Conservation (phyloP, 2,329 filamentous ascomycete species). For the Xylariaceae sp. region DNA sequence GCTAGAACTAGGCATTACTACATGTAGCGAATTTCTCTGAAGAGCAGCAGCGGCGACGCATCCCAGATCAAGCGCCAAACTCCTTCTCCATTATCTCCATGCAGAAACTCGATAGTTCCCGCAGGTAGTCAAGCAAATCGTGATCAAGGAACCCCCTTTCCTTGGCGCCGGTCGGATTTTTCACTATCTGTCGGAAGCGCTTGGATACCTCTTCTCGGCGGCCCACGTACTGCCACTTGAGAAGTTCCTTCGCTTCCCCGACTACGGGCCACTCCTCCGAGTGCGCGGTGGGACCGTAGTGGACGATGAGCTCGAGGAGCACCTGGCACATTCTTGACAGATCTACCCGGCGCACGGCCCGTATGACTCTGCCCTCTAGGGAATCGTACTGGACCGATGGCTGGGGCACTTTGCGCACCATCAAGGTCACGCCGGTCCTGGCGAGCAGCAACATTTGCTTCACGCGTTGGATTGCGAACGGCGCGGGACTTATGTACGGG, state of each 20-base stretch:
- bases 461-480: constrained; percentile 46
- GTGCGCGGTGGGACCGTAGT: constrained; percentile 38
- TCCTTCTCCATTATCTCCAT: constrained; percentile 39
- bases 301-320: constrained; percentile 44
- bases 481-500: constrained; percentile 44
- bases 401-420: constrained; percentile 19
- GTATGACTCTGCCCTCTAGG: constrained; percentile 15
- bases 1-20: too few relatives aligned
- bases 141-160: constrained; percentile 44
- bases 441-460: constrained; percentile 48
- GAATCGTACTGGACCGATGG: too few relatives aligned
- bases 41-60: not conserved
- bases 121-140: constrained; percentile 44
- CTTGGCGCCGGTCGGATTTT: constrained; percentile 36
- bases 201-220: constrained; percentile 38
- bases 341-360: constrained; percentile 41
- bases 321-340: constrained; percentile 50
- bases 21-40: not conserved
- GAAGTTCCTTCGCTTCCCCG: constrained; percentile 37
- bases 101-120: constrained; percentile 42
- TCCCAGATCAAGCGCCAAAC: constrained; percentile 28
- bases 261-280: constrained; percentile 43
- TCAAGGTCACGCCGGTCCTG: constrained; percentile 45
- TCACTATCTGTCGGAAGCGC: constrained; percentile 41
- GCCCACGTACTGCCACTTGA: constrained; percentile 32